Evolutionary conservation across 1,284 basidiomycete species (phyloP), one percentile per base, ranked within the genome.

Genomic region (Melampsora larici-populina): DNA sequence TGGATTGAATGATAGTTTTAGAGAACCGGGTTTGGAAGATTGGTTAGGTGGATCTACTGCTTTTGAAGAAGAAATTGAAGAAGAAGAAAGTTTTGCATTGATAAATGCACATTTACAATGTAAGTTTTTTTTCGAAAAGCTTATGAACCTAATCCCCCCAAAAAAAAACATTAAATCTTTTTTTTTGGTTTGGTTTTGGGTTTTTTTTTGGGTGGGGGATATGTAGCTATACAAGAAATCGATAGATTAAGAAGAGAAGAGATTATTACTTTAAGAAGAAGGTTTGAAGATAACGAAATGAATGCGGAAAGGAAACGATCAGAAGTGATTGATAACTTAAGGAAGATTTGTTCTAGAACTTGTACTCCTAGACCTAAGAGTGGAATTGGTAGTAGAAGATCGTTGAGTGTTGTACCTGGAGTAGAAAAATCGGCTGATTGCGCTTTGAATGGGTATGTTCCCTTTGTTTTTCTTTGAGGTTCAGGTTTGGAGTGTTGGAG

Each of bases 81-180:
- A 36, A 62, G 29, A 29, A 17, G 63, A 65, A 49, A 73, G 65
- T 65, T 65, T 64, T 24, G 43, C 71, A 31, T 33, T 73, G n/a
- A 73, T 73, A 48, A 63, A 73, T 66, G 60, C 71, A 21, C 71
- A 73, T 48, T 31, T 73, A 21, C 60, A 73, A 55, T 73, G 71
- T 73, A 46, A 49, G 71, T 29, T 17, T 70, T 26, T 18, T 21
- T 58, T 31, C 7, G 11, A n/a, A 18, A 29, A 15, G 8, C 29
- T 5, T 70, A 15, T 3, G 11, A 13, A 58, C n/a, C n/a, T n/a
- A n/a, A n/a, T n/a, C n/a, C n/a, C n/a, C n/a, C n/a, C n/a, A n/a
- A n/a, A n/a, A n/a, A n/a, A n/a, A n/a, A n/a, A 58, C 26, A 21
- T 21, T 69, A 49, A 69, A 8, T 3, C 33, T 48, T 69, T 40